Evolutionary conservation across 2,329 filamentous ascomycete genomes (phyloP).

Genomic region (Fusarium solani-melongenae): DNA sequence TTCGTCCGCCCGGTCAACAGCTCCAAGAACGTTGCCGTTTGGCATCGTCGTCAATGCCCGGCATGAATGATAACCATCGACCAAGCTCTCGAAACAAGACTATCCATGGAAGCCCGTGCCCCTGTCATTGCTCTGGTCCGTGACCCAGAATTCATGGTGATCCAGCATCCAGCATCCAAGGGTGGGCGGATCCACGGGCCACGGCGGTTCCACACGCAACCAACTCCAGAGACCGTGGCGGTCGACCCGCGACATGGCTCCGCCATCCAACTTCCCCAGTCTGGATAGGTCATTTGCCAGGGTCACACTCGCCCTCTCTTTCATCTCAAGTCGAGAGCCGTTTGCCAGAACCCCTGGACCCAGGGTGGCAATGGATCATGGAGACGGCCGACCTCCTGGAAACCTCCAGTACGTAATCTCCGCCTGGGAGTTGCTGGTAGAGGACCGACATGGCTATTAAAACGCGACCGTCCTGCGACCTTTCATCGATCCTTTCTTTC

Average conservation of each 20-base stretch:
- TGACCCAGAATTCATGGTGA: constrained; percentile 37
- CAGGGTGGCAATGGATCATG: constrained; percentile 21
- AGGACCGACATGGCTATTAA: constrained; percentile 56
- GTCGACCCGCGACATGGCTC: constrained; percentile 34
- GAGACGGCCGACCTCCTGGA: constrained; percentile 26
- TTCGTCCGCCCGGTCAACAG: not conserved
- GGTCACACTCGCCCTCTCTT: constrained; percentile 31
- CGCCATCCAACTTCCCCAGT: constrained; percentile 32
- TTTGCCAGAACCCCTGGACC: constrained; percentile 37
- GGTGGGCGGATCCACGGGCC: constrained; percentile 33
- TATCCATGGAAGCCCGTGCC: constrained; percentile 2
- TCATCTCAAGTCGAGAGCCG: constrained; percentile 36
- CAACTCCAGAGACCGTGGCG: constrained; percentile 29
- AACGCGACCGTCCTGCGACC: constrained; percentile 53
- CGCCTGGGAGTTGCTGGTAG: constrained; percentile 32
- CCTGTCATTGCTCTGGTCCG: constrained; percentile 26
- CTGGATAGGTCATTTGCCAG: constrained; percentile 37
- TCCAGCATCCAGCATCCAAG: constrained; percentile 30
- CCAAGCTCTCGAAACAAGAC: constrained; percentile 4
- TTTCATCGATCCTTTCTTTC: constrained; percentile 38
- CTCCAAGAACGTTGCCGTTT: not conserved
- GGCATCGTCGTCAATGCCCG: not conserved
- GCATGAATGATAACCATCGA: constrained; percentile 1
- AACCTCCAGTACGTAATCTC: constrained; percentile 41
- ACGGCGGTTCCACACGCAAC: constrained; percentile 30